A percentile compares a stretch with the other conserved stretches of the same genome.
These are phyloP conservation scores for Colletotrichum sp. DNA, from an alignment of 2,329 filamentous ascomycete genomes.

Conservation along the genomic window DNA sequence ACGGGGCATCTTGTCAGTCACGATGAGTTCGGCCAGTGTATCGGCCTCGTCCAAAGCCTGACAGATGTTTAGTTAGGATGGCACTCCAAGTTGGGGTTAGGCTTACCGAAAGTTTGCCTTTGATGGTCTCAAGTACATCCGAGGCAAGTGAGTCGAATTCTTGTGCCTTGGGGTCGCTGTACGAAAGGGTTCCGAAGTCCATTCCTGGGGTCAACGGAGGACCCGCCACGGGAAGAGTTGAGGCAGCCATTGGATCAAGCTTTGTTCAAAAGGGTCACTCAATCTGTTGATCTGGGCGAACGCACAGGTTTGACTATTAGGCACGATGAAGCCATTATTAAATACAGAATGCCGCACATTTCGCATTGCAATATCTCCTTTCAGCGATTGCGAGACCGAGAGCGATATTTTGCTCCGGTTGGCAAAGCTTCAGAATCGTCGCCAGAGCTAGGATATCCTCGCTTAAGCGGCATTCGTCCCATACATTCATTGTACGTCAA, in stretches of 20 bases:
- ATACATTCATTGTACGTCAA: not conserved
- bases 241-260: not conserved
- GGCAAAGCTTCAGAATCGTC: not conserved
- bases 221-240: not conserved
- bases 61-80: not conserved
- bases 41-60: not conserved
- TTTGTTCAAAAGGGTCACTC: not conserved
- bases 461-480: not conserved
- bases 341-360: not conserved
- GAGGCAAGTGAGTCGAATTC: not conserved
- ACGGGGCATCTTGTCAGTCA: not conserved
- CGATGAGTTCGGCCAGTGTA: not conserved
- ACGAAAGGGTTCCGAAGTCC: not conserved
- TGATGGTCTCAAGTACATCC: not conserved
- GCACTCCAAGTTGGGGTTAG: not conserved
- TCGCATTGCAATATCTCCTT: not conserved
- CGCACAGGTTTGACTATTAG: not conserved
- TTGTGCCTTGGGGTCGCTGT: not conserved
- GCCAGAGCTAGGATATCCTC: not conserved
- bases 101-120: not conserved
- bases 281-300: not conserved
- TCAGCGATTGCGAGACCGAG: not conserved
- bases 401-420: not conserved
- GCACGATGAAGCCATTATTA: not conserved
- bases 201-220: not conserved